Conservation (phyloP, 2,329 filamentous ascomycete genomes). For the Ceratocystis cacaofunesta region DNA sequence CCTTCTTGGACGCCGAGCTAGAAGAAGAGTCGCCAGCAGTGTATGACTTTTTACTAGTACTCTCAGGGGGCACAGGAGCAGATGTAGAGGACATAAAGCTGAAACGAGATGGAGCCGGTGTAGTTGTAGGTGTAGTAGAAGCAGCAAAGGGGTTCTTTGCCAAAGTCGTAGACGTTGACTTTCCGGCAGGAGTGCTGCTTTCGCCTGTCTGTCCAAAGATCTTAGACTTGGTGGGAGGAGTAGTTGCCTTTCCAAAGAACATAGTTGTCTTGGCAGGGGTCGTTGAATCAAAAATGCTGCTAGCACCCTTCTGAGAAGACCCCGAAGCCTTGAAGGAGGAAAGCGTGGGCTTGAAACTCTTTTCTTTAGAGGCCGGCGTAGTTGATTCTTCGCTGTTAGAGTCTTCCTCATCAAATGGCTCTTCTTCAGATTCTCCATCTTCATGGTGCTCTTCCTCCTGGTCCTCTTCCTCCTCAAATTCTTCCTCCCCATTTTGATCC, state of each 20-base stretch:
- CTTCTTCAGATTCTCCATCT: conserved; percentile 7
- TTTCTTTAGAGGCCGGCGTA: conserved; percentile 9
- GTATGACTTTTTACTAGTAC: conserved; percentile 38
- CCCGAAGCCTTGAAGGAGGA: neutral
- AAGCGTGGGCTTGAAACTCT: conserved; percentile 1
- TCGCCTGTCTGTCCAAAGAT: conserved; percentile 2
- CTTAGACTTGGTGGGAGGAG: conserved; percentile 6
- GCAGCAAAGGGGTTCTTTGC: conserved; percentile 16
- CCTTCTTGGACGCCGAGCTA: conserved; percentile 20
- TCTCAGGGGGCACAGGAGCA: conserved; percentile 38
- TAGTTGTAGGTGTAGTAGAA: conserved; percentile 37
- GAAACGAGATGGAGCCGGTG: conserved; percentile 36
- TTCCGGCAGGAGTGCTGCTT: neutral
- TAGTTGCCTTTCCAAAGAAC: conserved; percentile 1
- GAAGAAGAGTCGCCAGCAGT: conserved; percentile 37
- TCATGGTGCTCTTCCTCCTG: neutral
- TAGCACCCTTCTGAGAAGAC: neutral
- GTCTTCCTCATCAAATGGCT: neutral
- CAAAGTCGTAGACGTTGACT: neutral
- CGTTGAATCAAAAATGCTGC: conserved; percentile 7
- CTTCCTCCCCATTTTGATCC: neutral
- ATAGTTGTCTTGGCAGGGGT: conserved; percentile 10
- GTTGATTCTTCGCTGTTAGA: conserved; percentile 23
- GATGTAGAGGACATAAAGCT: conserved; percentile 23
- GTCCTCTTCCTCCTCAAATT: conserved; percentile 3